A percentile compares a stretch with the other conserved stretches of the same genome.
phyloP scores from a whole-genome alignment of 1,139 yeast species.

The Waltiozyma solani region DNA sequence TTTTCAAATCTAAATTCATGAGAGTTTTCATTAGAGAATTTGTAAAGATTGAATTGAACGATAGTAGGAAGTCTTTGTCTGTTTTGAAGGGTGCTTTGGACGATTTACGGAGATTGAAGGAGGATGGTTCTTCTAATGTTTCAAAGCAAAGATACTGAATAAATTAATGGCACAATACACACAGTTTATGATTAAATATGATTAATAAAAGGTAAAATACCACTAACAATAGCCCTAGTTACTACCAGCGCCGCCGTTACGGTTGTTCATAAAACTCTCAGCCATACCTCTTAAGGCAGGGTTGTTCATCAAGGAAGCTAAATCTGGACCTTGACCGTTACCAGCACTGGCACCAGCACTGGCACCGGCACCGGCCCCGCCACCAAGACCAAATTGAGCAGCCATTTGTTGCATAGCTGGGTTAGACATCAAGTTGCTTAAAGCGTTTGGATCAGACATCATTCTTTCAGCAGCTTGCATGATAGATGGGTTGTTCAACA shows the following conservation, averaged over 20 bases:
- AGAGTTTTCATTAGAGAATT: constrained; percentile 28
- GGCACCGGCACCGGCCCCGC: background rate
- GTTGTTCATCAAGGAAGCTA: constrained; percentile 68
- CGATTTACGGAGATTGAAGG: constrained; percentile 10
- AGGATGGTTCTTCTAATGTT: too few relatives aligned
- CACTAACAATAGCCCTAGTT: background rate
- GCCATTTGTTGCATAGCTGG: constrained; percentile 80
- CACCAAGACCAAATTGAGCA: constrained; percentile 49
- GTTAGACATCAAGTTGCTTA: constrained; percentile 68
- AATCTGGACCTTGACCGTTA: constrained; percentile 40
- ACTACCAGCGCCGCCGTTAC: constrained; percentile 6
- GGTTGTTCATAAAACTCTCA: constrained; percentile 37
- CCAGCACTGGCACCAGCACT: constrained; percentile 19
- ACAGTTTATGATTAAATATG: too few relatives aligned
- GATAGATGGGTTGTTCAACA: constrained; percentile 83
- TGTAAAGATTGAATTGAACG: constrained; percentile 21
- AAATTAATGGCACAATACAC: too few relatives aligned
- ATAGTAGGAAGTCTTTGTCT: constrained; percentile 16
- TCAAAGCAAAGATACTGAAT: too few relatives aligned
- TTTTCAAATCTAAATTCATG: constrained; percentile 36
- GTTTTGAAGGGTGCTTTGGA: constrained; percentile 11
- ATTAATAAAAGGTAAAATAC: too few relatives aligned
- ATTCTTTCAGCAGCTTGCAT: constrained; percentile 90
- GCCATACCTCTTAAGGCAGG: constrained; percentile 71
- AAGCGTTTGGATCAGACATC: constrained; percentile 84